phyloP scores from a whole-genome alignment of 164 flowering plant genomes.

The Kalanchoe fedtschenkoi region DNA sequence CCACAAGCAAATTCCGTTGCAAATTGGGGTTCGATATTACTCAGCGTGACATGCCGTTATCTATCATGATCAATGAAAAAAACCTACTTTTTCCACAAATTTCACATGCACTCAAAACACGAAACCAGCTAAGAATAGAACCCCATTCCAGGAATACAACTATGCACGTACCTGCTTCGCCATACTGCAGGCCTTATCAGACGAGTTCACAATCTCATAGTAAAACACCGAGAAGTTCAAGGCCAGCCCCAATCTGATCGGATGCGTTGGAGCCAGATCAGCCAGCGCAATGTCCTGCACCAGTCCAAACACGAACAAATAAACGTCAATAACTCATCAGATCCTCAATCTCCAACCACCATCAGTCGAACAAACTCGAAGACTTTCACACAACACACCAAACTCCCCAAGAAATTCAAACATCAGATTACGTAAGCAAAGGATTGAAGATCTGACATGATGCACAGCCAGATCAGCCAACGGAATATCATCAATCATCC shows the following conservation, averaged over 20 bases:
- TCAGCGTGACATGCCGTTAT: background rate
- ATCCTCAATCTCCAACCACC: no score
- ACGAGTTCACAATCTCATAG: conserved; percentile 57
- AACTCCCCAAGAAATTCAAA: no score
- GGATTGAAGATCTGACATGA: conserved; percentile 65
- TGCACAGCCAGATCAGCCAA: conserved; percentile 60
- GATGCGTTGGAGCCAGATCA: conserved; percentile 73
- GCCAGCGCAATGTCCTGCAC: conserved; percentile 53
- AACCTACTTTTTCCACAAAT: background rate
- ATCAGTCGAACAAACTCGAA: background rate
- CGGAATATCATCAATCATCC: conserved; percentile 76
- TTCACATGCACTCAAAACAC: background rate
- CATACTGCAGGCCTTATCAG: conserved; percentile 72
- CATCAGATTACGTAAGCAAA: no score
- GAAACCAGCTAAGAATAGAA: background rate
- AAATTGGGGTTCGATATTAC: background rate
- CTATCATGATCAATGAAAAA: background rate
- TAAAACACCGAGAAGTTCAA: conserved; percentile 69
- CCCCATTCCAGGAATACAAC: background rate
- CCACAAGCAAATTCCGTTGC: background rate
- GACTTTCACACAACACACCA: no score
- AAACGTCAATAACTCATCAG: conserved; percentile 2
- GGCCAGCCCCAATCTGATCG: conserved; percentile 68
- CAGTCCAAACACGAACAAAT: background rate
- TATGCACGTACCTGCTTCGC: conserved; percentile 47